Evolutionary conservation across 169 alveolate genomes (phyloP).

Genomic region (Plasmodium adleri): DNA sequence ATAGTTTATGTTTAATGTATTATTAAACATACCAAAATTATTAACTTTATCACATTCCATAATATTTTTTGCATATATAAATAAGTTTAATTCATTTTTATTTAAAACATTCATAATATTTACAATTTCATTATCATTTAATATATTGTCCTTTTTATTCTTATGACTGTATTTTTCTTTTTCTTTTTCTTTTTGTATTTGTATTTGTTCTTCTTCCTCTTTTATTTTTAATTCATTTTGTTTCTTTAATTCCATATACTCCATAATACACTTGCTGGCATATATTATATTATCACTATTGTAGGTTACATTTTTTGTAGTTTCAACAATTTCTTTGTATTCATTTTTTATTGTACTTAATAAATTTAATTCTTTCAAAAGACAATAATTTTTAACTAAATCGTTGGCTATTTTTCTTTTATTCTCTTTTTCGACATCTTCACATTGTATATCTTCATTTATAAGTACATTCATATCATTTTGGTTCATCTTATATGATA

Average conservation of each 20-base stretch:
- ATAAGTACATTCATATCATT: conserved; percentile 18
- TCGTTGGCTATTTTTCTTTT: conserved; percentile 61
- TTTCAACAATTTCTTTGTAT: conserved; percentile 5
- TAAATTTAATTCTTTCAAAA: conserved; percentile 67
- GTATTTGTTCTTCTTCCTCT: conserved; percentile 8
- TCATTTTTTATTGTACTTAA: conserved; percentile 48
- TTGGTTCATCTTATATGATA: conserved; percentile 21
- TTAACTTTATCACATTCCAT: conserved; percentile 24
- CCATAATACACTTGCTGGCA: conserved; percentile 47
- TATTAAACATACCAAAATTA: conserved; percentile 31
- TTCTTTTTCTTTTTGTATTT: not conserved
- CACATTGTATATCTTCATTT: conserved; percentile 26
- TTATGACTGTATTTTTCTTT: conserved; percentile 16
- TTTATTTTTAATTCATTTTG: conserved; percentile 31
- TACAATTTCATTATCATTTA: conserved; percentile 47
- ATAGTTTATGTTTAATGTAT: conserved; percentile 16
- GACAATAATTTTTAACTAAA: conserved; percentile 66
- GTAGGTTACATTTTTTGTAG: conserved; percentile 15
- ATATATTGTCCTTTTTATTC: not conserved
- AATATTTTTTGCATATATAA: conserved; percentile 54
- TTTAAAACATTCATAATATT: conserved; percentile 41
- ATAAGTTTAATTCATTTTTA: conserved; percentile 32
- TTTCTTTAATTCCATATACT: conserved; percentile 45
- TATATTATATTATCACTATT: conserved; percentile 30
- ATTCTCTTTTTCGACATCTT: conserved; percentile 44